Conservation (phyloP, 2,329 filamentous ascomycete genomes). For the Colletotrichum lupini region DNA sequence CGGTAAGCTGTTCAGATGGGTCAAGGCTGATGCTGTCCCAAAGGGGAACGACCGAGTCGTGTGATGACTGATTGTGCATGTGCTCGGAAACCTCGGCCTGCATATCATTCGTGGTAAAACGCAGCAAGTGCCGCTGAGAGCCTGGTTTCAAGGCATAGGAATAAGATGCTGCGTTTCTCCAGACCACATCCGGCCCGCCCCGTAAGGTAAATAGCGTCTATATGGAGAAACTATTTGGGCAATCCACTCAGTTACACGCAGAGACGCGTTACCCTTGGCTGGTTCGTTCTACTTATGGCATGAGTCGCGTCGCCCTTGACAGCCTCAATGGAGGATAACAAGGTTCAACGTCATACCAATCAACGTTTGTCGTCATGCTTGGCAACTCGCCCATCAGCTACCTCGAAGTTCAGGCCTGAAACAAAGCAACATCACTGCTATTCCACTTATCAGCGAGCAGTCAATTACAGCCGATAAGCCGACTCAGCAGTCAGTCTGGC, state of each 20-base stretch:
- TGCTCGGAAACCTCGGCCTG: not conserved
- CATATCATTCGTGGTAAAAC: not conserved
- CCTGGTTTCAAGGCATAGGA: not conserved
- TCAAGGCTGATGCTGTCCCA: constrained; percentile 11
- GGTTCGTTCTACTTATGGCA: not conserved
- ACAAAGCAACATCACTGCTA: too few species aligned
- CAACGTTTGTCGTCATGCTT: not conserved
- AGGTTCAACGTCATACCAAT: not conserved
- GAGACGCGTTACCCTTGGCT: not conserved
- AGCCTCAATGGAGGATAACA: not conserved
- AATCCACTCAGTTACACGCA: not conserved
- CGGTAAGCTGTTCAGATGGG: not conserved
- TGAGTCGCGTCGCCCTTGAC: not conserved
- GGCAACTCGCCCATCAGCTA: not conserved
- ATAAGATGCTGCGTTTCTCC: not conserved
- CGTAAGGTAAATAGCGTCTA: not conserved
- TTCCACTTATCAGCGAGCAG: too few species aligned
- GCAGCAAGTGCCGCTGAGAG: not conserved
- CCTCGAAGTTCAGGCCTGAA: not conserved
- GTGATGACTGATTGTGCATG: not conserved
- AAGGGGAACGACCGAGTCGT: not conserved
- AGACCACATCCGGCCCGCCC: not conserved
- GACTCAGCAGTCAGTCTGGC: too few species aligned
- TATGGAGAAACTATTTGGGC: rapidly evolving
- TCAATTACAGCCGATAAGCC: too few species aligned